Conservation (phyloP, 1,284 basidiomycete genomes). For the Xerocomus minutiporus region DNA sequence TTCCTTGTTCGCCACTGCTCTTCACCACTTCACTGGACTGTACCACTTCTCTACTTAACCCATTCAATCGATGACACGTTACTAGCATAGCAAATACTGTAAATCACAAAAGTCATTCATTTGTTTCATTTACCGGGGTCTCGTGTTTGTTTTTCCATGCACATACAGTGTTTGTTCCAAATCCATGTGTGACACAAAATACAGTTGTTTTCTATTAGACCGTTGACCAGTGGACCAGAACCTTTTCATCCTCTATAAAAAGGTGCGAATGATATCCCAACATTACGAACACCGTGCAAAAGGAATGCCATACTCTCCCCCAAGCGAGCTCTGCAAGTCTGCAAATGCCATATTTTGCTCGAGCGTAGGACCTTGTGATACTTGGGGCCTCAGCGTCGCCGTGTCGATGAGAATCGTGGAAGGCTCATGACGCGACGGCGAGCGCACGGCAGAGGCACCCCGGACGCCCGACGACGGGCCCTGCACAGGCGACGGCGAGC, state of each 20-base stretch:
- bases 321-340: conserved; percentile 50
- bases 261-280: not conserved
- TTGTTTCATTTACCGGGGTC: conserved; percentile 19
- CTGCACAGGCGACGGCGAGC: conserved; percentile 47
- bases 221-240: not conserved
- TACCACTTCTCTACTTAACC: conserved; percentile 22
- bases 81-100: conserved; percentile 31
- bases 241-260: not conserved
- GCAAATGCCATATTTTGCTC: conserved; percentile 81
- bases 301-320: conserved; percentile 11
- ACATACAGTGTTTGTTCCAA: conserved; percentile 18
- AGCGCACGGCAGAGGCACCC: conserved; percentile 16
- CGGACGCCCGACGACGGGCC: conserved; percentile 11
- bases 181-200: conserved; percentile 13
- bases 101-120: conserved; percentile 26
- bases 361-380: conserved; percentile 56
- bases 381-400: conserved; percentile 43
- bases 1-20: conserved; percentile 21
- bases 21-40: conserved; percentile 26
- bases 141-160: conserved; percentile 25
- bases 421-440: conserved; percentile 30
- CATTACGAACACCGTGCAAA: conserved; percentile 12
- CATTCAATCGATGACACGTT: conserved; percentile 16
- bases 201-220: conserved; percentile 10
- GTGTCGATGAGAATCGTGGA: conserved; percentile 52